phyloP scores from a whole-genome alignment of 2,329 filamentous ascomycete species.

The Ophiostoma populinum region DNA sequence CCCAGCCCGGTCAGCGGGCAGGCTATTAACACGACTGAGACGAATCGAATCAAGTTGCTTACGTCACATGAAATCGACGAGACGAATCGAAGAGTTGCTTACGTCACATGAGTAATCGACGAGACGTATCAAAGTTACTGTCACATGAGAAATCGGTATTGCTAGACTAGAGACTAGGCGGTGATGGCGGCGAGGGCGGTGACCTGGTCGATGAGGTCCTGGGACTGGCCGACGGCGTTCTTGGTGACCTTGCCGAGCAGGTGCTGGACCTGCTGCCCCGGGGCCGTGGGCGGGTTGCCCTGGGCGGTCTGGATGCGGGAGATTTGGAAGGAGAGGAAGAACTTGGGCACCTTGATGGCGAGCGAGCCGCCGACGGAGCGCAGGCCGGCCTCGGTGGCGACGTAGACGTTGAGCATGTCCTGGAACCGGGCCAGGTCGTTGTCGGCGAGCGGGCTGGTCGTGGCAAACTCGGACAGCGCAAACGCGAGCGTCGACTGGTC shows the following conservation, averaged over 20 bases:
- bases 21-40: too few relatives aligned
- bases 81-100: too few relatives aligned
- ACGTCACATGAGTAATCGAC: too few relatives aligned
- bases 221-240: slow-evolving; percentile 31
- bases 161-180: slow-evolving; percentile 1
- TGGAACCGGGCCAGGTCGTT: slow-evolving; percentile 34
- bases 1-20: neutral
- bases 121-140: too few relatives aligned
- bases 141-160: too few relatives aligned
- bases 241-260: slow-evolving; percentile 39
- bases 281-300: slow-evolving; percentile 32
- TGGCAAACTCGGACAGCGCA: slow-evolving; percentile 34
- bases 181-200: slow-evolving; percentile 18
- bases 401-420: slow-evolving; percentile 35
- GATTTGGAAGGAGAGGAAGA: slow-evolving; percentile 43
- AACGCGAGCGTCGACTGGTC: slow-evolving; percentile 32
- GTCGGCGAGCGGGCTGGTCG: slow-evolving; percentile 27
- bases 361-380: slow-evolving; percentile 34
- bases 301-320: slow-evolving; percentile 41
- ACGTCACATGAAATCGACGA: too few relatives aligned
- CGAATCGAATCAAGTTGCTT: too few relatives aligned
- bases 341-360: slow-evolving; percentile 44
- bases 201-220: slow-evolving; percentile 34
- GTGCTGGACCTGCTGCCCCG: slow-evolving; percentile 37
- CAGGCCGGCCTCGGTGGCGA: slow-evolving; percentile 41